Base-by-base conservation (phyloP, 2,329 filamentous ascomycete genomes). In the Calcarisporium arbuscula region DNA sequence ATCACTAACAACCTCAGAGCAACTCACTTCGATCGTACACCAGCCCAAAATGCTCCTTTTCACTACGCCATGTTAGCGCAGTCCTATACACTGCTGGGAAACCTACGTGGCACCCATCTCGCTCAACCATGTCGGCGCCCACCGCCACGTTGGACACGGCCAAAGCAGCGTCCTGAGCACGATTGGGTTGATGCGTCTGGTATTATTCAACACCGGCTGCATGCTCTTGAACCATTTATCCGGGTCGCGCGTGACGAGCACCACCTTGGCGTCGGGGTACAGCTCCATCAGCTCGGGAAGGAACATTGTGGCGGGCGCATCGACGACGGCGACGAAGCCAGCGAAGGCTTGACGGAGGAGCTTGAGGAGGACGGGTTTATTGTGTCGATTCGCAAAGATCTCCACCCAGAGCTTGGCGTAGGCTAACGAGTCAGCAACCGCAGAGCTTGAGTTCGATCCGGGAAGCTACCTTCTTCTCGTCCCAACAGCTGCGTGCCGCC, bases 221-320 rank as follows among this genome's bases (percentile, higher is more conserved):
- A 53, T 47, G 36, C 57, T 62, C 37, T 49, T 43, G 41, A 52
- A 54, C 60, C 61, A 65, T 21, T 49, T 47, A 11, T 53, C 50
- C 5, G 51, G 53, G 33, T 64, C 57, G 12, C 61, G 51, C 6
- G 48, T 52, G 4, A 62, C 58, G 38, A 60, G 57, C 14, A 73
- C 60, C 5, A 72, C 65, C 35, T 62, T 62, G 10, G 67, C 67
- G 19, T 71, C 57, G 0, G 69, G 68, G 39, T 70, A 72, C 8
- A 70, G 41, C 35, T 64, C 57, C 38, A 71, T 45, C 22, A 72
- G 48, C 42, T 72, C 66, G 11, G 59, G 53, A 14, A 68, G 50
- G 18, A 70, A 60, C 32, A 59, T 52, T 12, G 53, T 54, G 5
- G 54, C 55, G 0, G 68, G 67, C 12, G 57, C 44, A 43, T 73